Evolutionary conservation across 768 basidiomycete species (phyloP).

Genomic region (Pleurotus tuoliensis): DNA sequence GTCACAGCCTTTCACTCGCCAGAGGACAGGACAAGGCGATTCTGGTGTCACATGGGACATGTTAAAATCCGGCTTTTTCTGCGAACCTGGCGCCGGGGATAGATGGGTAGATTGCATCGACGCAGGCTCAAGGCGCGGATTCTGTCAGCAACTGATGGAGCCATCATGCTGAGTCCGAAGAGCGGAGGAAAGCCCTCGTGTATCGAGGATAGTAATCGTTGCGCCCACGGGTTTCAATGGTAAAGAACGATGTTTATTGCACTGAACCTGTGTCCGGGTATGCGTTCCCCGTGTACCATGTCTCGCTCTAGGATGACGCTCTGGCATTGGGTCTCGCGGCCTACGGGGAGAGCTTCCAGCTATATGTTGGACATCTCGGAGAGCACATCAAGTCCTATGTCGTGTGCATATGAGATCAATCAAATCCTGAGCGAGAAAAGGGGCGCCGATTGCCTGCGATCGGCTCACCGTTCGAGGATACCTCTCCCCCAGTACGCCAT

Average conservation of each 20-base stretch:
- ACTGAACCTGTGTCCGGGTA: background rate
- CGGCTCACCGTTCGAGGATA: background rate
- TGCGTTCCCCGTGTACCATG: background rate
- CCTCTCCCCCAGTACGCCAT: background rate
- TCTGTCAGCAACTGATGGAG: too few species aligned
- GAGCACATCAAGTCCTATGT: background rate
- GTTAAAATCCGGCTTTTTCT: background rate
- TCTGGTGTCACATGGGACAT: background rate
- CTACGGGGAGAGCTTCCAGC: background rate
- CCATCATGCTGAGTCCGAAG: too few species aligned
- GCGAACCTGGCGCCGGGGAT: background rate
- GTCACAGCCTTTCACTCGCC: background rate
- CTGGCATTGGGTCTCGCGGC: background rate
- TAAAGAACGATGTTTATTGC: background rate
- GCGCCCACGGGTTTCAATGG: background rate
- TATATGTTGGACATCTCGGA: background rate
- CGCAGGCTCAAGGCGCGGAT: background rate
- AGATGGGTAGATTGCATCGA: slow-evolving; percentile 1
- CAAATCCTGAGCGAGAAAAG: too few species aligned
- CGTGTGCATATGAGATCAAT: too few species aligned
- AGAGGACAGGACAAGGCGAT: background rate
- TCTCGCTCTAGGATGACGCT: background rate
- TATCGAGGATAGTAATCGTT: background rate
- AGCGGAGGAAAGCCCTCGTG: background rate
- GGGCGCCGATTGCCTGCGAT: background rate